Conservation (phyloP, 306 rosid species). For the Pachyrhizus erosus region DNA sequence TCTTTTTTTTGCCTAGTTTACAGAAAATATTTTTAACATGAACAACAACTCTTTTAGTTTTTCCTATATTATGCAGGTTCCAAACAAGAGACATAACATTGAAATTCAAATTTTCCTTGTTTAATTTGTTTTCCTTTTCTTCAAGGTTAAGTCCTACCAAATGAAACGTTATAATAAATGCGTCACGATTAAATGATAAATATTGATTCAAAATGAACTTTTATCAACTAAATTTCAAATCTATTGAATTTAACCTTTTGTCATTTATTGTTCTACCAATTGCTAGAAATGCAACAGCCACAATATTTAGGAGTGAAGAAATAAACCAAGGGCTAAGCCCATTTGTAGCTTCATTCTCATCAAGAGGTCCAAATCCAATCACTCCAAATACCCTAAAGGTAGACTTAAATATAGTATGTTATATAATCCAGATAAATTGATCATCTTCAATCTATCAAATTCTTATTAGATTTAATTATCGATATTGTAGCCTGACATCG, state of each 20-base stretch:
- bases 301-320: slow-evolving; percentile 49
- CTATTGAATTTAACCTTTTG: background rate
- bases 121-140: background rate
- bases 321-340: slow-evolving; percentile 44
- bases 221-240: background rate
- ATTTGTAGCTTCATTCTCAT: slow-evolving; percentile 48
- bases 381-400: slow-evolving; percentile 35
- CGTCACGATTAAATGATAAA: background rate
- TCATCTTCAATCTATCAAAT: background rate
- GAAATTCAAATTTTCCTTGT: background rate
- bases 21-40: background rate
- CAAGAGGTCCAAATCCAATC: slow-evolving; percentile 65
- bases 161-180: background rate
- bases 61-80: no score
- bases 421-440: background rate
- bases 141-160: no score
- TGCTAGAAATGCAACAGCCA: slow-evolving; percentile 51
- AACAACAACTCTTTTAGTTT: background rate
- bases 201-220: background rate
- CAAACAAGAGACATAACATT: no score
- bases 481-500: slow-evolving; percentile 54
- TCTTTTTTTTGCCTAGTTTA: background rate
- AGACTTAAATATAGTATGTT: background rate
- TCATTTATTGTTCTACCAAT: background rate
- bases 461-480: background rate